A percentile compares a stretch with the other conserved stretches of the same genome.
phyloP scores from a whole-genome alignment of 2,329 filamentous ascomycete genomes.

The Cryphonectria japonica region DNA sequence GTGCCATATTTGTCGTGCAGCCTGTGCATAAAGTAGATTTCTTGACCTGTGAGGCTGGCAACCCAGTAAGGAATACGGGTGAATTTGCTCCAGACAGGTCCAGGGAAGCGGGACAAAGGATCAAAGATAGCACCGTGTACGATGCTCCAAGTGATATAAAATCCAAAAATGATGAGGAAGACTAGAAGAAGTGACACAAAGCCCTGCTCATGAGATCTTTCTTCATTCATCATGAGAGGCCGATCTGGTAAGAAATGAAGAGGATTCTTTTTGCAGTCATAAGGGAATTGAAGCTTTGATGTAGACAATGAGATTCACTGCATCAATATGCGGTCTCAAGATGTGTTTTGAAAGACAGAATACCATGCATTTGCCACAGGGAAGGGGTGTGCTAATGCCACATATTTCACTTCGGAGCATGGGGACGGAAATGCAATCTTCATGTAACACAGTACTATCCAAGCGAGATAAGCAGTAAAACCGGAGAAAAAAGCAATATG shows the following conservation, averaged over 20 bases:
- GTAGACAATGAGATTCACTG: too few relatives aligned
- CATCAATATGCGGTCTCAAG: too few relatives aligned
- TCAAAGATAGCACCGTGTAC: constrained; percentile 8
- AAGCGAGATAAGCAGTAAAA: not conserved
- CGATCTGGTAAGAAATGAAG: not conserved
- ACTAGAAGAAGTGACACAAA: not conserved
- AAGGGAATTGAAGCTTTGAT: too few relatives aligned
- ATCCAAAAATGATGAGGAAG: not conserved
- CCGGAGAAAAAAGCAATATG: not conserved
- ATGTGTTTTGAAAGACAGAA: too few relatives aligned
- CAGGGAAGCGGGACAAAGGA: constrained; percentile 19
- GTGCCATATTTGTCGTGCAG: constrained; percentile 20
- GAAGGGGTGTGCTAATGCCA: too few relatives aligned
- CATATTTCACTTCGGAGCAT: too few relatives aligned
- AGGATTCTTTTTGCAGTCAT: not conserved
- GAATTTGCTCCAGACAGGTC: constrained; percentile 24
- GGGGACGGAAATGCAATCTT: too few relatives aligned
- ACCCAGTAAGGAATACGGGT: constrained; percentile 34
- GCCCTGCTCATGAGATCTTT: not conserved
- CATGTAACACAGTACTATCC: too few relatives aligned
- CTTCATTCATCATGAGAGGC: not conserved
- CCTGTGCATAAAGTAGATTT: constrained; percentile 27
- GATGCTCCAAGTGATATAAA: not conserved
- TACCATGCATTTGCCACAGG: too few relatives aligned
- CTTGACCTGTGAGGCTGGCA: constrained; percentile 29